A percentile compares a stretch with the other conserved stretches of the same genome.
Evolutionary conservation across 164 flowering plant genomes (phyloP).

Genomic region (Berberis vulgaris): DNA sequence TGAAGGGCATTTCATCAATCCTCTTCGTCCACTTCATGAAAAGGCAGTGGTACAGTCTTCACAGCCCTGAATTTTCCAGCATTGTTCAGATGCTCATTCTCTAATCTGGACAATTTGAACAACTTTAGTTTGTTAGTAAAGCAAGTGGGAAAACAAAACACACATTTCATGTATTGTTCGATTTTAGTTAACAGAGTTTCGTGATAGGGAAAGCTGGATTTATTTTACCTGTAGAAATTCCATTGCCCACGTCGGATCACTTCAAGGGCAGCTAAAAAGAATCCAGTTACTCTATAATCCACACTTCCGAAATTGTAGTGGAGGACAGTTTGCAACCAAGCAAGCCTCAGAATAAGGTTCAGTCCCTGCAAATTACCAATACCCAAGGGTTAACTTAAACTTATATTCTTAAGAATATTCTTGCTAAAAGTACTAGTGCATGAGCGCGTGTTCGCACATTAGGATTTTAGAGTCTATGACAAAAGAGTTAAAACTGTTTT

Average conservation of each 20-base stretch:
- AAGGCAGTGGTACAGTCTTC: conserved; percentile 88
- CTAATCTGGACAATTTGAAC: conserved; percentile 49
- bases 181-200: too few relatives aligned
- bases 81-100: conserved; percentile 99
- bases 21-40: conserved; percentile 83
- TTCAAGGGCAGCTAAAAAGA: conserved; percentile 91
- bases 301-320: conserved; percentile 70
- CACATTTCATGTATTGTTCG: background rate
- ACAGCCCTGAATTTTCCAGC: conserved; percentile 93
- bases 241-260: conserved; percentile 93
- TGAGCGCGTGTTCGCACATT: too few relatives aligned
- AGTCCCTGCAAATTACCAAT: conserved; percentile 48
- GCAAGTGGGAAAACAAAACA: background rate
- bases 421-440: too few relatives aligned
- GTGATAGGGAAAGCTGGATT: background rate
- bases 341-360: conserved; percentile 82
- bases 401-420: too few relatives aligned
- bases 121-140: background rate
- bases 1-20: conserved; percentile 30
- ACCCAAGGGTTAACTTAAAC: too few relatives aligned
- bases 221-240: conserved; percentile 82
- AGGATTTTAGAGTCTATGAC: too few relatives aligned
- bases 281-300: conserved; percentile 72
- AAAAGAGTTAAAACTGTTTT: too few relatives aligned
- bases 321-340: conserved; percentile 88